Base-by-base conservation (phyloP, 1,284 basidiomycete genomes). In the Porodaedalea pini region DNA sequence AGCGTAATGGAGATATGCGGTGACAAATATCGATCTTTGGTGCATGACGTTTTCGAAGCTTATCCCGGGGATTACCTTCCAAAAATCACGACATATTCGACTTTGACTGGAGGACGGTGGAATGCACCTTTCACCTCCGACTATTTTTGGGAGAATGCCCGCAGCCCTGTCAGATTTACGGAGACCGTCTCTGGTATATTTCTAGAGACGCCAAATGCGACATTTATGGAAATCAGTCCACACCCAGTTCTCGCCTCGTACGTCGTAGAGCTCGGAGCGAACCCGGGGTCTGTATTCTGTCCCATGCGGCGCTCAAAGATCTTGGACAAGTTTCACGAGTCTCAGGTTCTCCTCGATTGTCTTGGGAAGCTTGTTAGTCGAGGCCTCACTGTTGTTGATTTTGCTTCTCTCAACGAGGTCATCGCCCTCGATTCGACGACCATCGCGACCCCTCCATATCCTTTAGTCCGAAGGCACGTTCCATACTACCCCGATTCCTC, bases 181-280 rank as follows among this genome's bases (percentile, higher is more conserved):
- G 32, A 64, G 0, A 66, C 69, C 2, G 57, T 71, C 13, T 31
- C 52, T 5, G 56, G 59, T 3, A 51, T 70, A 8, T 51, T 67
- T 1, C 39, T 58, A 4, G 52, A 56, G n/a, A 48, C 64, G 13
- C 62, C 63, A 8, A 60, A 59, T 32, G 63, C 67, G 15, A 61
- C 56, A 3, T 72, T 70, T 60, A 49, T 74, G 7, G 73, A 74
- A 50, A 61, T 75, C 27, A 59, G 63, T 10, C 72, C 74, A 2
- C 73, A 75, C 55, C 73, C 73, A 0, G 73, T 69, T 1, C 65
- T 76, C 0, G 63, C 69, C 3, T 61, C 63, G 19, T 75, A 74
- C 57, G 48, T 74, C 17, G 41, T 61, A 0, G 59, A 51, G 44
- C 64, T 66, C 51, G 66, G 60, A 13, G 68, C 17, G 45, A 59